These are phyloP conservation scores for Tillandsia leiboldiana DNA, from an alignment of 176 grass and related monocot species.

Conservation along the genomic window DNA sequence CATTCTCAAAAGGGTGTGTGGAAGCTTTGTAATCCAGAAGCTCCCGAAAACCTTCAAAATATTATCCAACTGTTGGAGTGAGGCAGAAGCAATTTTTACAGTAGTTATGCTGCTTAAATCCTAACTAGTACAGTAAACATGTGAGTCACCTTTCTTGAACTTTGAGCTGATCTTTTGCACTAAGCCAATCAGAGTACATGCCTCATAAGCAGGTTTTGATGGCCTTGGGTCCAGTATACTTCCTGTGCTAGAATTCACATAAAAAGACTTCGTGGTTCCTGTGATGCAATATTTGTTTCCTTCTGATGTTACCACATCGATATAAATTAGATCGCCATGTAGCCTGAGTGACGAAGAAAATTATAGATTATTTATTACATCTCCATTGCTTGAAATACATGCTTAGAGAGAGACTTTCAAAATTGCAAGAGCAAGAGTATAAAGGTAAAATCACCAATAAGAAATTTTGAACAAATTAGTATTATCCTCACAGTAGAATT, in stretches of 20 bases:
- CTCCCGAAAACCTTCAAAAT: constrained; percentile 70
- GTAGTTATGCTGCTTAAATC: background rate
- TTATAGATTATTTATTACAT: background rate
- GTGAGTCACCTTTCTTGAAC: constrained; percentile 82
- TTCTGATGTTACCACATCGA: constrained; percentile 80
- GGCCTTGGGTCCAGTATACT: constrained; percentile 66
- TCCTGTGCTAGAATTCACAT: constrained; percentile 65
- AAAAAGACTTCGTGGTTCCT: constrained; percentile 84
- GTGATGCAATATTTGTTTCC: constrained; percentile 88
- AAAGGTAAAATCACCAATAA: background rate
- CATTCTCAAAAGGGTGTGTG: constrained; percentile 87
- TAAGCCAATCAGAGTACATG: constrained; percentile 63
- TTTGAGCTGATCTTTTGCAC: constrained; percentile 88
- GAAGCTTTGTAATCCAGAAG: constrained; percentile 69
- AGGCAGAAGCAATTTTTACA: background rate
- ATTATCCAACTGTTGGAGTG: constrained; percentile 18
- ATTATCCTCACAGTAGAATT: background rate
- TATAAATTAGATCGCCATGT: constrained; percentile 90
- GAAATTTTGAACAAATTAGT: background rate
- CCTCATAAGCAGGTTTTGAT: constrained; percentile 59
- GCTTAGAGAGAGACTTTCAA: background rate
- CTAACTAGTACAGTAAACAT: constrained; percentile 9
- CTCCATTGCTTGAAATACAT: background rate
- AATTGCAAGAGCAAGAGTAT: background rate
- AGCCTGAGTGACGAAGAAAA: constrained; percentile 40